Conservation (phyloP, 1,139 yeast species). For the Geotrichum phurueaensis region DNA sequence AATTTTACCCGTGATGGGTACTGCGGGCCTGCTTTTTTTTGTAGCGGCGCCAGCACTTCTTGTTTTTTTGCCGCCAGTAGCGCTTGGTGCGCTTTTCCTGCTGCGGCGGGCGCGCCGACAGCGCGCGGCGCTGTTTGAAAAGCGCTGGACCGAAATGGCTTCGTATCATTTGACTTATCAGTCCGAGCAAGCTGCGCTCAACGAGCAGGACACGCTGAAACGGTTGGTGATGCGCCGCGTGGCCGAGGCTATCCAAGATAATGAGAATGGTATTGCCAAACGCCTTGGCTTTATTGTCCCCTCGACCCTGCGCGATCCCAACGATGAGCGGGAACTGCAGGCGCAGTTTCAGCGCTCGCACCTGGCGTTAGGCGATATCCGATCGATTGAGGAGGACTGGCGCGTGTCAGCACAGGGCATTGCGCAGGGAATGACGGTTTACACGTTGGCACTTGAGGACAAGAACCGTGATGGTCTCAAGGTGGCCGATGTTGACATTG, state of each 20-base stretch:
- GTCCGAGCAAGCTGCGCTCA: slow-evolving; percentile 18
- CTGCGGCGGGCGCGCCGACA: slow-evolving; percentile 20
- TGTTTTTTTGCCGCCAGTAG: slow-evolving; percentile 24
- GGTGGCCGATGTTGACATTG: slow-evolving; percentile 19
- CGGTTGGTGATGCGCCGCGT: slow-evolving; percentile 24
- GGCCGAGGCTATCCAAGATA: slow-evolving; percentile 23
- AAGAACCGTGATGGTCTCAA: slow-evolving; percentile 10
- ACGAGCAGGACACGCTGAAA: slow-evolving; percentile 17
- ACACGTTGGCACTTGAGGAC: slow-evolving; percentile 15
- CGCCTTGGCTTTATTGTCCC: slow-evolving; percentile 19
- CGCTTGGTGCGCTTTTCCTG: slow-evolving; percentile 24
- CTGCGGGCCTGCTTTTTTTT: slow-evolving; percentile 20
- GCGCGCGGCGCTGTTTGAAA: slow-evolving; percentile 23
- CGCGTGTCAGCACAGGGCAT: slow-evolving; percentile 18
- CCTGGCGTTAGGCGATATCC: slow-evolving; percentile 15
- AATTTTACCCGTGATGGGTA: slow-evolving; percentile 15
- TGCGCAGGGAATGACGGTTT: slow-evolving; percentile 19
- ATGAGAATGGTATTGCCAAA: slow-evolving; percentile 26
- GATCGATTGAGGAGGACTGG: slow-evolving; percentile 20
- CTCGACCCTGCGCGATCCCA: not conserved
- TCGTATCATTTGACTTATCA: slow-evolving; percentile 25
- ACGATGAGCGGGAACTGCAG: not conserved
- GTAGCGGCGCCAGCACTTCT: slow-evolving; percentile 26
- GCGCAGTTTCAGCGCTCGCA: slow-evolving; percentile 14
- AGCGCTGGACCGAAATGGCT: slow-evolving; percentile 30